Base-by-base conservation (phyloP, 306 rosid species). In the Cucurbita moschata region DNA sequence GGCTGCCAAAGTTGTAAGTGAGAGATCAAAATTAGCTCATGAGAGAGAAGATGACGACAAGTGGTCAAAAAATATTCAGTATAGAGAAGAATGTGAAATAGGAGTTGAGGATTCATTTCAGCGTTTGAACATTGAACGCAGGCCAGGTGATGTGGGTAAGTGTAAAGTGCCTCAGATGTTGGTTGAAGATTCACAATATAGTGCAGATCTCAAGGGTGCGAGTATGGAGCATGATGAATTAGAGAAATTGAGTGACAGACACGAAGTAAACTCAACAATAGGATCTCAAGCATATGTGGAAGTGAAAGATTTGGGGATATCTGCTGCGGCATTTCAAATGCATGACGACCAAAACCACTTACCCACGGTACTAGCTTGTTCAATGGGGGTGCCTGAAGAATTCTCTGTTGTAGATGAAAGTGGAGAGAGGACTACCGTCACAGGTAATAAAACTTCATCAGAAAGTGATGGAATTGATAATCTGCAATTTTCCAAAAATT, bases 381-480 rank as follows among this genome's bases (percentile, higher is more conserved):
- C 74, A 77, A 68, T 26, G 42, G 77, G 73, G 69, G 76, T 65
- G 62, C 49, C 83, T 65, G 76, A 71, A 62, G 87, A 78, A 47
- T 76, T 63, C 75, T 37, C 38, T 75, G 76, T 80, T 74, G 83
- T 55, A 64, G 82, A 49, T 66, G 85, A 81, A 71, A 74, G 51
- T 75, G 81, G 69, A 75, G 78, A 51, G 76, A 61, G 19, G 54
- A 50, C 66, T 72, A 79, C 74, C 61, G 46, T 78, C 62, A 49
- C 43, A 43, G 26, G 11, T 77, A 57, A 50, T 79, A 89, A 77
- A 75, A 80, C 37, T 71, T 78, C 65, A 14, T 50, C 84, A 76
- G 83, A 78, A 75, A 80, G 66, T 58, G 54, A 47, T 68, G 73
- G 79, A 66, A 72, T 16, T 58, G 86, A 77, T 78, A 75, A 73